phyloP scores from a whole-genome alignment of 2,329 filamentous ascomycete genomes.

The Canariomyces notabilis region DNA sequence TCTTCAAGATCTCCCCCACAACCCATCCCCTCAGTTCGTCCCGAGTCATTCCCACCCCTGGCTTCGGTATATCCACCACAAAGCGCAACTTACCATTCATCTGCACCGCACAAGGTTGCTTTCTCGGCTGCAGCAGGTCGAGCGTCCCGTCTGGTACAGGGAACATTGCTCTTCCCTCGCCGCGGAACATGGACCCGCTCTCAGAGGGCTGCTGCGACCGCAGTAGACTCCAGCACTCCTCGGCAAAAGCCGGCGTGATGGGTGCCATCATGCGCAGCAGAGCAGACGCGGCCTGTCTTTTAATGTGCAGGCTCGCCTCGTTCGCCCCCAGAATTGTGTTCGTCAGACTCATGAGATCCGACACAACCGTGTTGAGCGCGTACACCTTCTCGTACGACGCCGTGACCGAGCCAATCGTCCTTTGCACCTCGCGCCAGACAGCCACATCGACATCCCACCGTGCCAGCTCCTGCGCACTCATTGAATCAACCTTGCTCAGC shows the following conservation, averaged over 20 bases:
- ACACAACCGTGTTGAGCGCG: slow-evolving; percentile 76
- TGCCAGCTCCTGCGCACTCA: slow-evolving; percentile 30
- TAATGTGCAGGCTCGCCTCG: slow-evolving; percentile 40
- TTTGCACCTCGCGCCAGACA: slow-evolving; percentile 63
- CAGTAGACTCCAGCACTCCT: slow-evolving; percentile 71
- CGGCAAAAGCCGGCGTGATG: slow-evolving; percentile 72
- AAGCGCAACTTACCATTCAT: slow-evolving; percentile 75
- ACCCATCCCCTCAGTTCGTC: slow-evolving; percentile 55
- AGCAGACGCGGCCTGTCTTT: slow-evolving; percentile 44
- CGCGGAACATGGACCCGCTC: slow-evolving; percentile 36
- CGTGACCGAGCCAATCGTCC: slow-evolving; percentile 62
- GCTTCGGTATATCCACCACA: slow-evolving; percentile 57
- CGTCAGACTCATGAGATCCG: slow-evolving; percentile 75
- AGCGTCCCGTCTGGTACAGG: slow-evolving; percentile 51
- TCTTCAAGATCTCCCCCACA: slow-evolving; percentile 54
- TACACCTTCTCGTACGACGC: slow-evolving; percentile 66
- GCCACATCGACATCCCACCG: slow-evolving; percentile 43
- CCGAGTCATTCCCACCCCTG: slow-evolving; percentile 37
- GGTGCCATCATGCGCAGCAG: slow-evolving; percentile 72
- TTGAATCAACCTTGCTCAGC: slow-evolving; percentile 28
- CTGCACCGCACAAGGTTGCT: slow-evolving; percentile 61
- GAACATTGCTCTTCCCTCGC: slow-evolving; percentile 44
- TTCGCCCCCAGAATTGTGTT: slow-evolving; percentile 55
- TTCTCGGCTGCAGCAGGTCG: slow-evolving; percentile 45
- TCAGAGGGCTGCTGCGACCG: slow-evolving; percentile 31